Evolutionary conservation across 225 moss, liverwort and hornwort species (phyloP), one percentile per base, ranked within the genome.

Genomic region (Bryoerythrophyllum caledonicum): DNA sequence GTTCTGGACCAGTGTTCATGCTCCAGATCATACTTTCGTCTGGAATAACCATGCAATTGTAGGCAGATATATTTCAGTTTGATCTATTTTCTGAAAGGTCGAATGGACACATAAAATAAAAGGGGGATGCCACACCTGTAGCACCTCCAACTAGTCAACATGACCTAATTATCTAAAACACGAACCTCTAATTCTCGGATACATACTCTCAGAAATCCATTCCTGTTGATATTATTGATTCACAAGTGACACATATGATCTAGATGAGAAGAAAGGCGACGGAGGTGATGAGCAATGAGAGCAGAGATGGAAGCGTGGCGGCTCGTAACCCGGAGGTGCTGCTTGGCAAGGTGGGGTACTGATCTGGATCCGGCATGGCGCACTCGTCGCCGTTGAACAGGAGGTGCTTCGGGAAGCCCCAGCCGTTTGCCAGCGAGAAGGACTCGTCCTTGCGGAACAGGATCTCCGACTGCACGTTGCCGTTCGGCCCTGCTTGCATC

Each of bases 391-490:
- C 89, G 1, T 89, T 89, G 82, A 89, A 89, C 11, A 76, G 76
- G 21, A 89, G 5, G 3, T 78, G 79, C 1, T n/a, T 10, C 0
- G 89, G 89, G 74, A 89, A 89, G 19, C 84, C 84, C 89, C 87
- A 85, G 19, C 89, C 89, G 2, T 78, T 82, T 1, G 5, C 38
- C 2, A 87, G 19, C 0, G 74, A 40, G 87, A 89, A 89, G 1
- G 12, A 3, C 2, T 60, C 2, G 16, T 87, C 89, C 70, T 89
- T 89, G 46, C 73, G 21, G 40, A 89, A 89, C 41, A 89, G 71
- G 24, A 89, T 89, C 63, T 89, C 89, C 10, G 89, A 89, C 54
- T 89, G 89, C 73, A 89, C 89, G 49, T 89, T 89, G 4, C 89
- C 89, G 2, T 74, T 57, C 4, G 80, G 82, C 4, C 89, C 89